These are phyloP conservation scores for Solanum corneliomulleri DNA, from an alignment of 257 asterid species.

Conservation along the genomic window DNA sequence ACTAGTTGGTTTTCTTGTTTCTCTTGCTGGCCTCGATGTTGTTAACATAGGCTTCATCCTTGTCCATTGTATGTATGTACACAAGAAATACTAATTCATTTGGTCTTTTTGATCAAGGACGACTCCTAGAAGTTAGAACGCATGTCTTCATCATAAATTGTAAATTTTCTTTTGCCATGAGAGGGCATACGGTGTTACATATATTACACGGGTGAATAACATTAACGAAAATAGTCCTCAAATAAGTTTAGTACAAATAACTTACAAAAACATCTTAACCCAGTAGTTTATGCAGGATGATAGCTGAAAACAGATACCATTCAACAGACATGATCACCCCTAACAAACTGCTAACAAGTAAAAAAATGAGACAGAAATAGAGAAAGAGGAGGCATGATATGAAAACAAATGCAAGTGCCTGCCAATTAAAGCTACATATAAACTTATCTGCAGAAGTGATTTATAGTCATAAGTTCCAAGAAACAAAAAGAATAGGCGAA, in stretches of 20 bases:
- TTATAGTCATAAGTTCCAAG: background rate
- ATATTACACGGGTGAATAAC: background rate
- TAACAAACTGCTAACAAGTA: background rate
- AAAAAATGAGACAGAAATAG: background rate
- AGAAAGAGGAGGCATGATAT: background rate
- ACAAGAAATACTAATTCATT: background rate
- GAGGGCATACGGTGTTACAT: background rate
- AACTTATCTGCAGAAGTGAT: background rate
- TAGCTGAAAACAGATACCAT: background rate
- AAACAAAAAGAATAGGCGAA: background rate
- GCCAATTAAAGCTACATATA: background rate
- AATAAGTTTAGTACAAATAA: background rate
- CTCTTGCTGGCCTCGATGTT: constrained; percentile 7
- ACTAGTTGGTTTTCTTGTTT: background rate
- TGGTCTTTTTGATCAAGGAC: background rate
- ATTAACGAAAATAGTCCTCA: background rate
- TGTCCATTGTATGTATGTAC: background rate
- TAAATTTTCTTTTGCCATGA: background rate
- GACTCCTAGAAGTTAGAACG: background rate
- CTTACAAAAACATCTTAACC: background rate
- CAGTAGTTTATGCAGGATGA: background rate
- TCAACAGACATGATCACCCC: background rate
- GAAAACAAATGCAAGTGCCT: background rate
- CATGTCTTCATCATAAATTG: background rate
- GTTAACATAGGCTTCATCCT: background rate